phyloP scores from a whole-genome alignment of 1,139 yeast species.

The Protomyces lactucae-debilis region DNA sequence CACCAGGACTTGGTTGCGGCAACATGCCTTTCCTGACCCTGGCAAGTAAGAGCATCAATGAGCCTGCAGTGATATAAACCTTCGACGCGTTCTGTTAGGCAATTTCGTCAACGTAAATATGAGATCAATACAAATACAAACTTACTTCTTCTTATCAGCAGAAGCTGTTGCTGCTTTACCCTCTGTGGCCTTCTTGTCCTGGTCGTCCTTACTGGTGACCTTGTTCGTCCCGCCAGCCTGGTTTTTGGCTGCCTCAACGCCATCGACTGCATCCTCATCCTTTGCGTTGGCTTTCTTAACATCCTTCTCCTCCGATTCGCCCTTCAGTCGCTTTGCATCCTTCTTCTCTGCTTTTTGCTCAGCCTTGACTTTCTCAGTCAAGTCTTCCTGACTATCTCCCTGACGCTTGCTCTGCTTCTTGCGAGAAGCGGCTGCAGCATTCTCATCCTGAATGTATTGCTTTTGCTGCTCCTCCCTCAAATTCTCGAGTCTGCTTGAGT shows the following conservation, averaged over 20 bases:
- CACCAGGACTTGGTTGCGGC: conserved; percentile 16
- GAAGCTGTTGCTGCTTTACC: conserved; percentile 12
- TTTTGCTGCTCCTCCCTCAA: conserved; percentile 14
- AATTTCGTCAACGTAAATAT: too few relatives aligned
- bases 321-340: neutral
- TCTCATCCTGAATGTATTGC: conserved; percentile 16
- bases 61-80: too few relatives aligned
- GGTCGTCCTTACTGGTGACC: conserved; percentile 17
- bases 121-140: neutral
- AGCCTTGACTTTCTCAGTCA: conserved; percentile 14
- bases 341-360: neutral
- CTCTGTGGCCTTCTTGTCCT: neutral
- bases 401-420: conserved; percentile 21
- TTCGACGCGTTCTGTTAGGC: too few relatives aligned
- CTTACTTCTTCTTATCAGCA: conserved; percentile 17
- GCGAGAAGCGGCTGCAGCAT: conserved; percentile 11
- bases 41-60: neutral
- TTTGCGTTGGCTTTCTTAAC: neutral
- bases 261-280: conserved; percentile 7
- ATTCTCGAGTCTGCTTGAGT: conserved; percentile 7
- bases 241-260: conserved; percentile 8
- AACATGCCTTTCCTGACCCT: neutral
- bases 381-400: conserved; percentile 21
- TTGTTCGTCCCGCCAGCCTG: conserved; percentile 17
- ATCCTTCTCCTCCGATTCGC: neutral